Conservation (phyloP, 208 protist species). For the Polymyxa betae region DNA sequence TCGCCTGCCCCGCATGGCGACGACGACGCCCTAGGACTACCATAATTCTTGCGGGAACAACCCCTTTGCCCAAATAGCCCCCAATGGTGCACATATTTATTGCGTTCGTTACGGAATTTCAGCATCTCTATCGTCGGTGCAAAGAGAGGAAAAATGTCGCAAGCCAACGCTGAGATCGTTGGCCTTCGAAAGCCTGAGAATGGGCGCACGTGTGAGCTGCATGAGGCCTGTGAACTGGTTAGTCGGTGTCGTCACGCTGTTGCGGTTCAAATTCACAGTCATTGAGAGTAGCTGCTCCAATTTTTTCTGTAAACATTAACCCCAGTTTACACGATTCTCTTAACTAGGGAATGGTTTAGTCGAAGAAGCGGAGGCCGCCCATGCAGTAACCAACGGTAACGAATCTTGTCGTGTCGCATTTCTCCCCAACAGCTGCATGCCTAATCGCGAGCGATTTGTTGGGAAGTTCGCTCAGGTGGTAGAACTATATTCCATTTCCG, state of each 20-base stretch:
- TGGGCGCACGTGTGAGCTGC: neutral
- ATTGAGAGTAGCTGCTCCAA: too few relatives aligned
- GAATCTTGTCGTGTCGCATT: constrained; percentile 33
- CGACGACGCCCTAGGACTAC: too few relatives aligned
- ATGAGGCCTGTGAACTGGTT: neutral
- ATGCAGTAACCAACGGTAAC: constrained; percentile 12
- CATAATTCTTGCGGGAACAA: too few relatives aligned
- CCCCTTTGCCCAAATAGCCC: too few relatives aligned
- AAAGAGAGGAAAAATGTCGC: too few relatives aligned
- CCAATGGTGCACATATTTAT: too few relatives aligned
- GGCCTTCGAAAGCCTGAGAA: neutral
- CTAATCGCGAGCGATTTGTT: constrained; percentile 16
- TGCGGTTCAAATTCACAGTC: neutral
- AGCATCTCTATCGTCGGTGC: too few relatives aligned
- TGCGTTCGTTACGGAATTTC: too few relatives aligned
- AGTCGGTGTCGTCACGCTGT: neutral
- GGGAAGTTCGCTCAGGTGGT: constrained; percentile 40
- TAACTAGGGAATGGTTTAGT: neutral
- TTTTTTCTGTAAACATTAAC: too few relatives aligned
- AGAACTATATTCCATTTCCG: neutral
- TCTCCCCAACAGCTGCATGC: neutral
- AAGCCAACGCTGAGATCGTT: neutral
- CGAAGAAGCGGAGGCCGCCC: neutral
- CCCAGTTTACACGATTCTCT: too few relatives aligned
- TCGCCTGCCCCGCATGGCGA: too few relatives aligned